Evolutionary conservation across 805 yeast genomes (phyloP), one percentile per base, ranked within the genome.

Genomic region (Lipomyces sp.): DNA sequence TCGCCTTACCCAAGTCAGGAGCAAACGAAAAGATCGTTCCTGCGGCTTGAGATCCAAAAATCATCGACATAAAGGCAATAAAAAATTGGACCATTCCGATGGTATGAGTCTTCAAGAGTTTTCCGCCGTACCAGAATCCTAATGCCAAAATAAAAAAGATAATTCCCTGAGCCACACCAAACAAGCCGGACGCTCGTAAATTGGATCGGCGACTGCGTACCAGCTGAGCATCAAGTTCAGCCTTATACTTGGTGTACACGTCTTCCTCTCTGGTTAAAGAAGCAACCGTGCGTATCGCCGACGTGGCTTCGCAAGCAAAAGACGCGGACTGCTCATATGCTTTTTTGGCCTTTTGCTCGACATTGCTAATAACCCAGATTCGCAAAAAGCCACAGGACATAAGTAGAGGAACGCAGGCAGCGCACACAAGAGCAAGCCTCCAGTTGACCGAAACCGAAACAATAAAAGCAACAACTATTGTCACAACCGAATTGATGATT

Each of bases 1-100:
- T 62, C 18, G 76, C 76, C 49, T 72, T 71, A 26, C 75, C 71
- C 70, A 72, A 67, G 40, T 72, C 74, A 2, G 76, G 74, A 2
- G 76, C 70, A 48, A 66, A 72, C 13, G 73, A 68, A 55, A 71
- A 71, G 7, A 70, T 51, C 19, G 59, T 49, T 21, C 75, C 75
- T 8, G 75, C 75, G 2, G 72, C 63, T 51, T 72, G 74, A 2
- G 76, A 70, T 34, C 76, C 75, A 24, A 72, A 64, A n/a, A 69
- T 63, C 32, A 72, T 63, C 22, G 69, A 61, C 49, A 68, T 63
- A 52, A 69, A 72, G 16, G 71, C 70, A 28, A 69, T 71, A 49
- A 66, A 72, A 61, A 69, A 72, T 44, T 65, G 65, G 43, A 60
- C 53, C 11, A 65, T 49, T 4, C 61, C 53, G 21, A 64, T 62